Base-by-base conservation (phyloP, 1,139 yeast species). In the Hyphopichia pseudoburtonii region DNA sequence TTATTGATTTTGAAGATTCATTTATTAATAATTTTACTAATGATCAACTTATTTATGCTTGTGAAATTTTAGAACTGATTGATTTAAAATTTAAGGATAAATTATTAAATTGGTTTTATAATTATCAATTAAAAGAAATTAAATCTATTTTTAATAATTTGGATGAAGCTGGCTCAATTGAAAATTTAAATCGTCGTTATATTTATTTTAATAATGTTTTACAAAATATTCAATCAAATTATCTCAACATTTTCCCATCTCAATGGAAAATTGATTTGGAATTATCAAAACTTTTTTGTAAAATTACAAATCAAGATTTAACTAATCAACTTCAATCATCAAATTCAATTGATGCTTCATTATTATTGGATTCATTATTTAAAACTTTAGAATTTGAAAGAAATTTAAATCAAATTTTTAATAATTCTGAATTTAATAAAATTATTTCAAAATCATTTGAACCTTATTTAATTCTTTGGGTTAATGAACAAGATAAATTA, bases 161-260 rank as follows among this genome's bases (percentile, higher is more conserved):
- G 15, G 97, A 89, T 49, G 98, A 90, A 60, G 97, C 98, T 0
- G 97, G 97, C 1, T 84, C 95, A 2, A 64, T 92, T 43, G 98
- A 92, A 43, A 92, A 92, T 58, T 64, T 92, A 33, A 75, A 80
- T 15, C 69, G 97, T 47, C 70, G 98, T 35, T 92, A 80, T 56
- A 76, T 90, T 23, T 92, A 86, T 58, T 84, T 88, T 60, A 82
- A 84, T 48, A 80, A 86, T 47, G 74, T 87, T 1, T 62, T 90
- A 40, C 74, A 73, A 33, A 75, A 78, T 38, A 79, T 84, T 43
- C 81, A 78, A 37, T 60, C 76, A 2, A 73, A 71, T 28, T 79
- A 73, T 45, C 56, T 70, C 3, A 53, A 61, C 9, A 70, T 73
- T 28, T 94, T 94, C 56, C 92, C 95, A 0, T 55, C 68, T 3